Evolutionary conservation across 2,329 filamentous ascomycete genomes (phyloP), one percentile per base, ranked within the genome.

Genomic region (Elsinoe arachidis): DNA sequence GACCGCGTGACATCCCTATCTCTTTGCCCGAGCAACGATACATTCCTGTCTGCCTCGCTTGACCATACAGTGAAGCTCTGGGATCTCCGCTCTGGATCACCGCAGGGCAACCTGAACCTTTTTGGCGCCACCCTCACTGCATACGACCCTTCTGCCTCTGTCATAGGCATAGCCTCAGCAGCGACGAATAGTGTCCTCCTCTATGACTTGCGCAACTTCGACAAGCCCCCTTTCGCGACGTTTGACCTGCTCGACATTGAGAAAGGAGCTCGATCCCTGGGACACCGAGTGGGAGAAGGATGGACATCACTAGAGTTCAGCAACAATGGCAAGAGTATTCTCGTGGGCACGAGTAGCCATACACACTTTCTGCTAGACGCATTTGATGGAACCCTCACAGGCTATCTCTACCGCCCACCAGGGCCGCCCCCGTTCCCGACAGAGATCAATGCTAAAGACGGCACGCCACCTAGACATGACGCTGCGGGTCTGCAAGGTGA

Each of bases 261-360:
- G 63, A 68, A 72, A 65, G 78, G 71, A 38, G 74, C 71, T 49
- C 77, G 73, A 44, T 78, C 73, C 51, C 76, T 63, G 54, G 72
- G 80, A 1, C 75, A 81, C 60, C 80, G 79, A 55, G 61, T 60
- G 5, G 69, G 63, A 7, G 63, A 67, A 39, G 85, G 85, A 10
- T 99, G 93, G 93, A 93, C 88, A 1, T 90, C 87, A 64, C 79
- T 99, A 41, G 90, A 96, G 66, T 97, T 99, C 69, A 93, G 89
- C 58, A 99, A 99, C 66, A 93, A 99, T 66, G 93, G 93, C 15
- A 95, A 95, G 67, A 83, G 83, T 60, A 73, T 99, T 49, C 79
- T 99, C 4, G 72, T 99, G 15, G 88, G 88, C 12, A 97, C 92
- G 1, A 88, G 86, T 51, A 89, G 88, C 5, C 80, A 80, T 54